Base-by-base conservation (phyloP, 352 stramenopile genomes). In the Thalassiosira mediterranea region DNA sequence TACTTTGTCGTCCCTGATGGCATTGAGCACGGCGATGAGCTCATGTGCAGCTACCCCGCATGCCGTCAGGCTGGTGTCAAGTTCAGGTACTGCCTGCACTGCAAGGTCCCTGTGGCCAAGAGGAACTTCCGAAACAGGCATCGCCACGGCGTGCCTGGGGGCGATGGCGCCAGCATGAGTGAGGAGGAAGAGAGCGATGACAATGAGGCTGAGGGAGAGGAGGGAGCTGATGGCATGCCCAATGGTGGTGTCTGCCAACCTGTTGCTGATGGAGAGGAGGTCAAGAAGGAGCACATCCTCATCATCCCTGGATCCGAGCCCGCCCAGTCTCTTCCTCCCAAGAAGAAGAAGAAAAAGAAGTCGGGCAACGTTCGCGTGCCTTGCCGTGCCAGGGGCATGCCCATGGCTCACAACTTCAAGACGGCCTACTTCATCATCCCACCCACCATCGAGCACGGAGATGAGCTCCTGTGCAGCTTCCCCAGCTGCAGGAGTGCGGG, bases 1-100 rank as follows among this genome's bases (percentile, higher is more conserved):
- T 90, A 90, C 68, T 92, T 92, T 77, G 73, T 91, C 38, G 88
- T 92, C 47, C 82, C 81, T 8, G 82, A 91, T 66, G 78, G 85
- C 63, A 81, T 86, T 19, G 83, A 90, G 51, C 87, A 92, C 37
- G 87, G 87, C 8, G 82, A 89, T 68, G 77, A 90, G 47, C 71
- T 92, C 15, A 81, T 91, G 23, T 92, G 87, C 56, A 88, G 79
- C 0, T 90, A 90, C 47, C 85, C 82, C 52, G 65, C 81, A 2
- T 92, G 87, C 60, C 79, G 82, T 26, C 84, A 91, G 53, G 84
- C 81, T 28, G 87, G 87, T 32, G 74, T 89, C 46, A 91, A 91
- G 52, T 92, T 92, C 46, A 76, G 81, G 10, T 92, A 90, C 69
- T 92, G 87, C 51, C 75, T 85, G 0, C 73, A 90, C 52, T 92